Evolutionary conservation across 306 rosid species (phyloP).

Genomic region (Inga leiocalycina): DNA sequence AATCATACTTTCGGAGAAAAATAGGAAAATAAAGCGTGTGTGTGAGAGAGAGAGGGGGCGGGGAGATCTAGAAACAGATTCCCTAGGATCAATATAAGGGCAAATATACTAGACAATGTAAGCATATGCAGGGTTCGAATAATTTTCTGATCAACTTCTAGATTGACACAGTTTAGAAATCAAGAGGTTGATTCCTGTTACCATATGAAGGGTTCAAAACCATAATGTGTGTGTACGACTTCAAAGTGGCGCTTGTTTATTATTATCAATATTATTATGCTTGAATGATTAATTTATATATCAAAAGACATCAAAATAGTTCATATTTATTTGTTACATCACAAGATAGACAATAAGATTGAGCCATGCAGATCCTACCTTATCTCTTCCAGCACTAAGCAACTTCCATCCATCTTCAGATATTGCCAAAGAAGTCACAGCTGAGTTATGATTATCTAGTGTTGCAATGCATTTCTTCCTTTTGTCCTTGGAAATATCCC

Average conservation of each 20-base stretch:
- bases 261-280: neutral
- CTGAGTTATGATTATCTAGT: conserved; percentile 71
- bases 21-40: too few species aligned
- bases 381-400: conserved; percentile 95
- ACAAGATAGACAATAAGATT: conserved; percentile 10
- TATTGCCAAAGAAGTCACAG: conserved; percentile 79
- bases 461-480: conserved; percentile 62
- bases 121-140: neutral
- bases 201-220: neutral
- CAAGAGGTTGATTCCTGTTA: neutral
- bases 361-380: conserved; percentile 48
- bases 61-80: neutral
- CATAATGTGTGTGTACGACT: neutral
- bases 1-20: neutral
- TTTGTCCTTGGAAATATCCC: conserved; percentile 78
- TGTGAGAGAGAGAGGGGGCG: neutral
- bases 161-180: neutral
- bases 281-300: neutral
- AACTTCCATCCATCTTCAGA: conserved; percentile 93
- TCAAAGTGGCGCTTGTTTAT: neutral
- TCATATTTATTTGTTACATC: neutral
- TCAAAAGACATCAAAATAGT: neutral
- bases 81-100: neutral
- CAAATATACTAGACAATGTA: neutral
- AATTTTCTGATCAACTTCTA: neutral